Conservation (phyloP, 2,329 filamentous ascomycete species). For the Graphilbum ipis-grandicollis region DNA sequence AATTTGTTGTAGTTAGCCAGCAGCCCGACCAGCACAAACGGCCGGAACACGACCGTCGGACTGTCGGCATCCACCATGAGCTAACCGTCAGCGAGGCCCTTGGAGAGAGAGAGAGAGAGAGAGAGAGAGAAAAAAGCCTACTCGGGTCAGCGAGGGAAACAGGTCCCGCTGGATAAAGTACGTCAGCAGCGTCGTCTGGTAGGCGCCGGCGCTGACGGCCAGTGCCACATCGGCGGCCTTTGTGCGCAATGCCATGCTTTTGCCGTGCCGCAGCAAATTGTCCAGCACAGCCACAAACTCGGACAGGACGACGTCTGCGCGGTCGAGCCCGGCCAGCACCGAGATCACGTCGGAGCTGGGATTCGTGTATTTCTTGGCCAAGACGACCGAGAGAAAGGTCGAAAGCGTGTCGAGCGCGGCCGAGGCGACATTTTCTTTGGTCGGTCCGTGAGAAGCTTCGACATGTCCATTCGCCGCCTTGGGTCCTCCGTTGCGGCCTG, state of each 20-base stretch:
- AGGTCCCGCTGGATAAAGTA: constrained; percentile 92
- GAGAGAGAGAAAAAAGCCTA: constrained; percentile 17
- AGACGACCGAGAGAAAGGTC: constrained; percentile 65
- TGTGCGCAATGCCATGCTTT: constrained; percentile 48
- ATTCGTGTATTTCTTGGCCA: constrained; percentile 85
- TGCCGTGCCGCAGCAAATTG: constrained; percentile 60
- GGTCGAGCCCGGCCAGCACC: constrained; percentile 73
- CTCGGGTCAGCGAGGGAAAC: constrained; percentile 90
- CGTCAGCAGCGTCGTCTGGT: constrained; percentile 82
- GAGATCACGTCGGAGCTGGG: constrained; percentile 89
- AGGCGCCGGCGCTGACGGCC: constrained; percentile 79
- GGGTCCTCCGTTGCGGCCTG: background rate
- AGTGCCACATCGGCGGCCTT: constrained; percentile 71
- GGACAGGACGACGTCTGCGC: constrained; percentile 72
- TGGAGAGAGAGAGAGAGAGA: background rate
- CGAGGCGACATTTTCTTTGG: background rate
- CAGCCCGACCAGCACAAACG: constrained; percentile 70
- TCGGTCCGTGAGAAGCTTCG: too few species aligned
- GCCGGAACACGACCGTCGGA: constrained; percentile 45
- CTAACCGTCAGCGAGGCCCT: constrained; percentile 14
- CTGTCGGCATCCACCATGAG: constrained; percentile 66
- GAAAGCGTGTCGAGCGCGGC: constrained; percentile 53
- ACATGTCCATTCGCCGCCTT: too few species aligned
- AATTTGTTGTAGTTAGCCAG: constrained; percentile 99
- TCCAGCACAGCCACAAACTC: constrained; percentile 78